Evolutionary conservation across 1,139 yeast genomes (phyloP).

Genomic region (Taphrina confusa): DNA sequence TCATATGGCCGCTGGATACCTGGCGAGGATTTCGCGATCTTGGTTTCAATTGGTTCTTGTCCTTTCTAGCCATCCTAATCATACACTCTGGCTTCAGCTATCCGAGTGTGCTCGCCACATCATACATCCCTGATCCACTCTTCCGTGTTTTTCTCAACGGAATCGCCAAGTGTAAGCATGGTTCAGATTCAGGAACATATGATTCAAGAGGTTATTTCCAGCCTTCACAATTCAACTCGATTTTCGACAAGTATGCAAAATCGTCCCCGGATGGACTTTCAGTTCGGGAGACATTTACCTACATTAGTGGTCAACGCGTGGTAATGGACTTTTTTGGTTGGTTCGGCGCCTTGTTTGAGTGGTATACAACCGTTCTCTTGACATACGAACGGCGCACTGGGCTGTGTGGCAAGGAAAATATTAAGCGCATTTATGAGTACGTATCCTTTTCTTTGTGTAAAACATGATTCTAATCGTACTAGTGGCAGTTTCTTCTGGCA

Average conservation of each 20-base stretch:
- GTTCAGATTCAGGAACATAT: constrained; percentile 27
- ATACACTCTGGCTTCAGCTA: constrained; percentile 30
- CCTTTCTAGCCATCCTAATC: constrained; percentile 27
- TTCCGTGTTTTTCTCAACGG: constrained; percentile 32
- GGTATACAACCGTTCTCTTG: constrained; percentile 28
- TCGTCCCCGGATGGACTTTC: constrained; percentile 7
- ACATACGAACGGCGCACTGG: constrained; percentile 16
- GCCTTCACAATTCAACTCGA: constrained; percentile 27
- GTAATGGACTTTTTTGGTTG: constrained; percentile 36
- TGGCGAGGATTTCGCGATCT: constrained; percentile 31
- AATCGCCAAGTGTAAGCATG: constrained; percentile 35
- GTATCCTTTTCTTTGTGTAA: neutral
- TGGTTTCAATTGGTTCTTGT: constrained; percentile 34
- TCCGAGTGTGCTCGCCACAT: constrained; percentile 27
- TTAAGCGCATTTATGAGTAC: constrained; percentile 26
- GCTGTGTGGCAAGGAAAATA: constrained; percentile 19
- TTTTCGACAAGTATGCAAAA: constrained; percentile 30
- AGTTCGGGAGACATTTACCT: constrained; percentile 23
- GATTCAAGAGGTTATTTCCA: constrained; percentile 31
- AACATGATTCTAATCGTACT: neutral
- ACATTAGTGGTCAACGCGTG: constrained; percentile 25
- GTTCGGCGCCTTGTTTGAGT: constrained; percentile 33
- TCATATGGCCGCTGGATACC: constrained; percentile 31
- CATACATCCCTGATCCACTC: constrained; percentile 31
- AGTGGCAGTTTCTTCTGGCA: constrained; percentile 28